Percentiles rank a stretch among this genome's conserved stretches.
phyloP scores from a whole-genome alignment of 257 asterid species.

The Phtheirospermum japonicum region DNA sequence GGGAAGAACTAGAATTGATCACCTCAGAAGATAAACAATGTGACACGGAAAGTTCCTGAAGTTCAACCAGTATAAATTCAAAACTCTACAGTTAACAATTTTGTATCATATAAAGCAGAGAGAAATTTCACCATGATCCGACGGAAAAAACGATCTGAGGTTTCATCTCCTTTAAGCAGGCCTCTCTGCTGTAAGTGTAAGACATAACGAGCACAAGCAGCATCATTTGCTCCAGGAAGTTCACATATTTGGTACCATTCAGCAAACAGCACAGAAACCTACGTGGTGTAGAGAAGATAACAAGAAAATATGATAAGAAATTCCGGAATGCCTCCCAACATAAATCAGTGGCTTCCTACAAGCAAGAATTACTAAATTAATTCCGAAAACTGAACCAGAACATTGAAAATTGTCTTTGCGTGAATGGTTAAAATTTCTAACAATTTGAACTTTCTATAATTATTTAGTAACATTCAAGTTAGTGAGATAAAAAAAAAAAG shows the following conservation, averaged over 20 bases:
- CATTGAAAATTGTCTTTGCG: background rate
- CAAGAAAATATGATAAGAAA: constrained; percentile 7
- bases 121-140: constrained; percentile 55
- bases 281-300: constrained; percentile 14
- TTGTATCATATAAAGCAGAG: background rate
- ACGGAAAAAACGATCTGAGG: constrained; percentile 82
- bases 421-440: background rate
- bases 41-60: constrained; percentile 86
- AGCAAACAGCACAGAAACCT: constrained; percentile 73
- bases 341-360: background rate
- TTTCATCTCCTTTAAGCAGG: constrained; percentile 89
- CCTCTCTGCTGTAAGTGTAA: constrained; percentile 68
- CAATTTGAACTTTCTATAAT: background rate
- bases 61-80: constrained; percentile 12
- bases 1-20: constrained; percentile 60
- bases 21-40: constrained; percentile 85
- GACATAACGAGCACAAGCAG: constrained; percentile 66
- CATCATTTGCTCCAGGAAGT: constrained; percentile 78
- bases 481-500: background rate
- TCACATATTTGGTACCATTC: constrained; percentile 92
- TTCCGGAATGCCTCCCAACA: background rate
- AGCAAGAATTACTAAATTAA: background rate
- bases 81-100: constrained; percentile 12
- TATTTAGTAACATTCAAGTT: background rate
- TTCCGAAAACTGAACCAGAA: background rate